These are phyloP conservation scores for Colletotrichum higginsianum DNA, from an alignment of 2,329 filamentous ascomycete genomes.

Conservation along the genomic window DNA sequence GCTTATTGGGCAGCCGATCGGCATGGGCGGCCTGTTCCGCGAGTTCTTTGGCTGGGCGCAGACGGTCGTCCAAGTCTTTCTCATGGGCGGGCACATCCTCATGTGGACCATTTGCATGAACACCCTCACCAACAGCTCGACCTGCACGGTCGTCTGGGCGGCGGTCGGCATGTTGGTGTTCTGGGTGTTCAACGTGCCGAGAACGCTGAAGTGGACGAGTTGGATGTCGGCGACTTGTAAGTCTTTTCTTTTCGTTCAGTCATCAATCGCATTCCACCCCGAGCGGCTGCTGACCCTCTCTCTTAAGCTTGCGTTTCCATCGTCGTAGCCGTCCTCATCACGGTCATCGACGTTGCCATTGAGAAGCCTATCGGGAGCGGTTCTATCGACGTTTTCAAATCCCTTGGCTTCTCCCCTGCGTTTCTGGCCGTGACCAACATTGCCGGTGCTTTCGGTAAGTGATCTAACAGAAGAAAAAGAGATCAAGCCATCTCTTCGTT, in stretches of 20 bases:
- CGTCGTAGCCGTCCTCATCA: constrained; percentile 72
- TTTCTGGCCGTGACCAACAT: constrained; percentile 75
- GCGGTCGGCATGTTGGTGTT: constrained; percentile 72
- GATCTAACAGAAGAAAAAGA: background rate
- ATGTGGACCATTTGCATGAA: constrained; percentile 80
- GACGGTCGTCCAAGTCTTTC: constrained; percentile 76
- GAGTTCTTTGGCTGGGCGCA: constrained; percentile 73
- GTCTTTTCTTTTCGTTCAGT: background rate
- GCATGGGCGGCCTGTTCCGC: constrained; percentile 67
- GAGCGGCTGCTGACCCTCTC: background rate
- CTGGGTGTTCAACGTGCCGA: constrained; percentile 71
- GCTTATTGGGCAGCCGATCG: constrained; percentile 62
- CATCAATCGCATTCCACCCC: too few species aligned
- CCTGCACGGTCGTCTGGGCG: constrained; percentile 76
- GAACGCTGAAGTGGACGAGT: constrained; percentile 74
- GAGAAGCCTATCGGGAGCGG: constrained; percentile 55
- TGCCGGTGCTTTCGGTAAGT: constrained; percentile 72
- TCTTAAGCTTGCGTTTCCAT: constrained; percentile 71
- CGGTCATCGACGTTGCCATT: constrained; percentile 75
- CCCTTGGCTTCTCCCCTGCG: constrained; percentile 64
- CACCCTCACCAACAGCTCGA: constrained; percentile 70
- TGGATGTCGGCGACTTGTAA: constrained; percentile 72
- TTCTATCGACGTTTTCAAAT: constrained; percentile 50
- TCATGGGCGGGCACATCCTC: constrained; percentile 78
- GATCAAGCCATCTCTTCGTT: too few species aligned